Evolutionary conservation across 2,329 filamentous ascomycete genomes (phyloP).

Genomic region (Cordyceps farinosa): DNA sequence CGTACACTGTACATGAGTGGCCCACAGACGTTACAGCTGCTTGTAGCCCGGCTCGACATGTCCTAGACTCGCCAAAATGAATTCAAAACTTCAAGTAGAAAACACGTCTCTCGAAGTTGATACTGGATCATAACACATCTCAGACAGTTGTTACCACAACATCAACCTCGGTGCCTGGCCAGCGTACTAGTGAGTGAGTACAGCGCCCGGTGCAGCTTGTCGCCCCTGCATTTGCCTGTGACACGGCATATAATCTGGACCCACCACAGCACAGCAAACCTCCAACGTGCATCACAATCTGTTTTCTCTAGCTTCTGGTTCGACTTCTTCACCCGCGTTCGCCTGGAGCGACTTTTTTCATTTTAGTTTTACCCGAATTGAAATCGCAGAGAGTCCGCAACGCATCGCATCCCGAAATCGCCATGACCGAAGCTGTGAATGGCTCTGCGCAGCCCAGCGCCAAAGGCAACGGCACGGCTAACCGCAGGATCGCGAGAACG

Average conservation of each 20-base stretch:
- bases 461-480: conserved; percentile 31
- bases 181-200: background rate
- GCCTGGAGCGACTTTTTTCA: conserved; percentile 11
- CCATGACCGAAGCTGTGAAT: conserved; percentile 40
- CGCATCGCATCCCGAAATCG: background rate
- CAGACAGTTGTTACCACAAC: background rate
- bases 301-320: background rate
- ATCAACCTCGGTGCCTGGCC: conserved; percentile 3
- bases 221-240: conserved; percentile 12
- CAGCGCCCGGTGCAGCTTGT: background rate
- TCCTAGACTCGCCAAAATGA: too few relatives aligned
- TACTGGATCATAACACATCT: background rate
- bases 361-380: background rate
- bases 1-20: background rate
- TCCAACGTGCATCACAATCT: background rate
- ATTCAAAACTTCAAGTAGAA: too few relatives aligned
- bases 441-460: conserved; percentile 36
- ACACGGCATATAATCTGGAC: background rate
- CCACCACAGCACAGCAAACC: conserved; percentile 5
- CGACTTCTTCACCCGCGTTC: background rate
- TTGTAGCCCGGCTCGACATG: too few relatives aligned
- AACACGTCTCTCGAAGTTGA: too few relatives aligned
- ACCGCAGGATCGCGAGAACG: conserved; percentile 24
- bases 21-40: too few relatives aligned
- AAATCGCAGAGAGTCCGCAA: background rate